Conservation (phyloP, 2,329 filamentous ascomycete species). For the Penicillium sp. region DNA sequence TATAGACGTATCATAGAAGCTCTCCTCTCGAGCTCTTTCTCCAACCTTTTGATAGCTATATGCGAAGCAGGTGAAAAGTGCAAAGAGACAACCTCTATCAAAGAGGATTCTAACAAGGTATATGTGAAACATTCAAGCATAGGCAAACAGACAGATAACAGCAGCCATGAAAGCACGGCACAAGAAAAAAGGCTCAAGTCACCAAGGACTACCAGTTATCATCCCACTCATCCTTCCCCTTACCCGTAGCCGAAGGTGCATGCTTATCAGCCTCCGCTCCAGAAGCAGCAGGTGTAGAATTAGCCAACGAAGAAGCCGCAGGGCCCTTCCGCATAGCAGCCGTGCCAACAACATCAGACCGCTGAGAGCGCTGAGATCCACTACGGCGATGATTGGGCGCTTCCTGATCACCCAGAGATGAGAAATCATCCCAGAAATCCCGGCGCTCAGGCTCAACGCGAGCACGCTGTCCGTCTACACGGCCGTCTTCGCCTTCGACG, state of each 20-base stretch:
- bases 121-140: background rate
- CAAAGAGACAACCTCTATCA: background rate
- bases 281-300: conserved; percentile 22
- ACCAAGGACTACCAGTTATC: conserved; percentile 47
- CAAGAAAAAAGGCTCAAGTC: background rate
- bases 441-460: conserved; percentile 65
- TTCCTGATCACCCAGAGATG: conserved; percentile 56
- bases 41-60: background rate
- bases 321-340: conserved; percentile 60
- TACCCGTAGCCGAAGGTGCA: conserved; percentile 24
- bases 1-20: background rate
- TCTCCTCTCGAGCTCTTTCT: too few relatives aligned
- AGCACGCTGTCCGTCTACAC: conserved; percentile 48
- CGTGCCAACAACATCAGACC: conserved; percentile 61
- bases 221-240: conserved; percentile 61
- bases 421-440: conserved; percentile 92
- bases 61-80: background rate
- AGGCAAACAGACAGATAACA: background rate
- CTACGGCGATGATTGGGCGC: conserved; percentile 25
- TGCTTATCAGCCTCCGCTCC: conserved; percentile 22
- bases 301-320: conserved; percentile 17
- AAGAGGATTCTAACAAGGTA: conserved; percentile 2
- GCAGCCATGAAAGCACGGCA: conserved; percentile 1
- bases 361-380: conserved; percentile 25
- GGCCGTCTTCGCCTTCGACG: conserved; percentile 69